Base-by-base conservation (phyloP, 176 grass and related monocot genomes). In the Avena insularis region DNA sequence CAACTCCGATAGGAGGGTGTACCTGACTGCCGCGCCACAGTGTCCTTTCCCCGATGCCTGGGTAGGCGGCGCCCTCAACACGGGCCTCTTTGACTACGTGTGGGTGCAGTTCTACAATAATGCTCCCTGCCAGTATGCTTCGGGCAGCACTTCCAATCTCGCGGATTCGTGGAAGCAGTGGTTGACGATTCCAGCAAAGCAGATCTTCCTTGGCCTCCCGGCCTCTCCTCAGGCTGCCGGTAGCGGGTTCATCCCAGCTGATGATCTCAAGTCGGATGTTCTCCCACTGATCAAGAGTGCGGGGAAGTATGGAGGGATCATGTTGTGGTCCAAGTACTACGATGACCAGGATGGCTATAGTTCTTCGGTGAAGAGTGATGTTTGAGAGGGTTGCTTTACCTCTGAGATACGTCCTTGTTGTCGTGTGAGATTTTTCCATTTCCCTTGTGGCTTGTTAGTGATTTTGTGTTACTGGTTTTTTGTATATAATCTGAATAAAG, bases 291-390 rank as follows among this genome's bases (percentile, higher is more conserved):
- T 94, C 31, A 91, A 91, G 87, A 17, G 38, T 6, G 78, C 89
- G 0, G 63, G 53, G 6, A 94, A 94, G 51, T 91, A 94, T 12
- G 92, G 92, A 71, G 92, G 92, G 55, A 91, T 91, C 33, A 94
- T 94, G 92, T 50, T 94, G 9, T 94, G 87, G 92, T 91, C 92
- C 14, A 91, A 87, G 71, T 94, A 94, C 84, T 91, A 94, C 6
- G 89, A 94, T 82, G 89, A 91, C 56, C 89, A 86, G 33, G 90
- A 88, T 61, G 49, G 40, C 8, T 94, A 94, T 27, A 94, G 89
- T 45, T 89, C 89, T 57, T 75, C 84, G 43, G 89, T 94, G n/a
- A 94, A 23, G 87, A 87, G 40, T 2, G 51, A 90, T 51, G 90
- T 92, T 78, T 90, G 47, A 85, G 9, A 23, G 23, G 48, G 31